Evolutionary conservation across 371 early-diverging fungal genomes (phyloP), one percentile per base, ranked within the genome.

Genomic region (Syncephalastrum monosporum): DNA sequence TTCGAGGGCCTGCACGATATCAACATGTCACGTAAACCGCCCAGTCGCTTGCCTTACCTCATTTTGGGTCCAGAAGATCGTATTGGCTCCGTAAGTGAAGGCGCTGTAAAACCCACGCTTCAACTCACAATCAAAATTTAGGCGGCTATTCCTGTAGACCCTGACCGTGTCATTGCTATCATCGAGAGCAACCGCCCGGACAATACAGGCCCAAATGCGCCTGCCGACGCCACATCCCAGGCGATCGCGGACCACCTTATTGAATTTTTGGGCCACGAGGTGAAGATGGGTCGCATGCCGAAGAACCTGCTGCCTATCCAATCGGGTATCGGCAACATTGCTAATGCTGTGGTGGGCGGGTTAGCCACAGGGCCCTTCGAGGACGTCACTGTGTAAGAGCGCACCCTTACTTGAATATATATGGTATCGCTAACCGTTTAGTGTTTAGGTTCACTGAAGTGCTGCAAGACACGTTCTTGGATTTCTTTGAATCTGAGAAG

Each of bases 321-420:
- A 55, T 77, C 78, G 19, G 81, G 81, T 57, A 76, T 81, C 53
- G 81, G 78, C 60, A 81, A 81, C 63, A 81, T 81, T 59, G 81
- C 81, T 16, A 81, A 81, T 56, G 76, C 78, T 42, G 75, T 81
- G n/a, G 76, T 78, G 61, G 78, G 78, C 49, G 81, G 81, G 51
- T 64, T 81, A 47, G 76, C 78, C 42, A 69, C 75, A 33, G 72
- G 72, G 3, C 68, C 63, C 10, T 81, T 81, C 57, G 56, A 75
- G 41, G 65, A 81, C 56, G 77, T 81, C 53, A 74, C 76, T 58
- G 78, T 81, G 74, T 81, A 75, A 71, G 78, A 61, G 8, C 17
- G 3, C 27, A 3, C 24, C 19, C 38, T 6, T 6, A 33, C 7
- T 6, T 33, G 21, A 2, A 21, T 33, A 8, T 2, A 8, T 6